Evolutionary conservation across 1,284 basidiomycete genomes (phyloP).

Genomic region (Schizophyllum amplum): DNA sequence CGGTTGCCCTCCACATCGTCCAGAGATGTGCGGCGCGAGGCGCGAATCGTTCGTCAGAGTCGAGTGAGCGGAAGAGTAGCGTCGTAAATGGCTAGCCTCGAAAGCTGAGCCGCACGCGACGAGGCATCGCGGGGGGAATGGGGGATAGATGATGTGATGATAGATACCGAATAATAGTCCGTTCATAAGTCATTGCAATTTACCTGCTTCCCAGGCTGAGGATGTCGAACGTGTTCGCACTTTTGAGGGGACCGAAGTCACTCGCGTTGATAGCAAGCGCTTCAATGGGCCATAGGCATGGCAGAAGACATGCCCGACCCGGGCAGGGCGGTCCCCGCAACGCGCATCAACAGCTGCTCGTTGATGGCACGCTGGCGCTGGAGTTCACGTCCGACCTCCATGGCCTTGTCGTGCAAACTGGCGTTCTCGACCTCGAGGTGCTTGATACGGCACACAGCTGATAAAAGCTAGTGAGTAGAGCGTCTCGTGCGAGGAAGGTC

Average conservation of each 20-base stretch:
- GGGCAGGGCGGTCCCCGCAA: slow-evolving; percentile 23
- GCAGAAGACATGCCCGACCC: slow-evolving; percentile 3
- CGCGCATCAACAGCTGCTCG: slow-evolving; percentile 34
- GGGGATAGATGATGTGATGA: slow-evolving; percentile 10
- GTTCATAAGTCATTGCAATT: slow-evolving; percentile 17
- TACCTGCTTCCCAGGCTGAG: slow-evolving; percentile 8
- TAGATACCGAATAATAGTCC: slow-evolving; percentile 14
- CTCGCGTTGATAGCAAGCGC: too few relatives aligned
- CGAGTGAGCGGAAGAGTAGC: slow-evolving; percentile 12
- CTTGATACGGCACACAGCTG: slow-evolving; percentile 71
- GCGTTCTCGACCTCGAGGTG: slow-evolving; percentile 70
- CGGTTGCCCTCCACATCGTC: slow-evolving; percentile 17
- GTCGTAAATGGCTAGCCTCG: too few relatives aligned
- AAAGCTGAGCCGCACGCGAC: background rate
- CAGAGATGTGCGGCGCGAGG: slow-evolving; percentile 10
- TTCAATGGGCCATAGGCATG: slow-evolving; percentile 8
- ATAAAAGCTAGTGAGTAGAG: slow-evolving; percentile 12
- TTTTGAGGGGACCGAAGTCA: slow-evolving; percentile 5
- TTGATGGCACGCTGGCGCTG: slow-evolving; percentile 72
- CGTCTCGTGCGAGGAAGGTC: slow-evolving; percentile 6
- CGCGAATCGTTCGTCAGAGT: slow-evolving; percentile 27
- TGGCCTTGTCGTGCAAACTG: slow-evolving; percentile 64
- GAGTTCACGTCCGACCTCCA: slow-evolving; percentile 69
- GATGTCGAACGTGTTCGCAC: slow-evolving; percentile 16
- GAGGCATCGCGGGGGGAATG: slow-evolving; percentile 1